Percentiles rank a stretch among this genome's conserved stretches.
These are phyloP conservation scores for Microbotryum scabiosae DNA, from an alignment of 1,284 basidiomycete genomes.

Conservation along the genomic window DNA sequence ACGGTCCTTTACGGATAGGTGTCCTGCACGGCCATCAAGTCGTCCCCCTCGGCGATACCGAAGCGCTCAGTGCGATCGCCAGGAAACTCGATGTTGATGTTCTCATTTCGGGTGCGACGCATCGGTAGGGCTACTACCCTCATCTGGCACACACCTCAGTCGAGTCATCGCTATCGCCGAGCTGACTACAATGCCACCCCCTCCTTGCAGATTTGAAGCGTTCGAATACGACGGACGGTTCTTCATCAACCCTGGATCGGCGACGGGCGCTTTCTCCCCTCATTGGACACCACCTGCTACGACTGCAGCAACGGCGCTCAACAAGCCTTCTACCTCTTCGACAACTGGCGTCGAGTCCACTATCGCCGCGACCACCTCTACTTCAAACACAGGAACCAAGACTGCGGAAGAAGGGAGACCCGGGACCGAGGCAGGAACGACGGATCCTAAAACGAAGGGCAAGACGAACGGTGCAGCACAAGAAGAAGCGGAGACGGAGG, in stretches of 20 bases:
- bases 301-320: background rate
- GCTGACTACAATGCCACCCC: too few species aligned
- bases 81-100: conserved; percentile 97
- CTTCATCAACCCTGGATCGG: conserved; percentile 93
- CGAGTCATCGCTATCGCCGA: too few species aligned
- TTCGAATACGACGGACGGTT: conserved; percentile 84
- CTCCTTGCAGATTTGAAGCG: conserved; percentile 86
- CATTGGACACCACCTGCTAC: conserved; percentile 9
- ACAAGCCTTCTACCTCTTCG: background rate
- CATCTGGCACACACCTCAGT: background rate
- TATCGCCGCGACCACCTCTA: background rate
- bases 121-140: conserved; percentile 57
- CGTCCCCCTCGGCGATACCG: conserved; percentile 83
- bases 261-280: conserved; percentile 66
- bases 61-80: conserved; percentile 76
- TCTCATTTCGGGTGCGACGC: conserved; percentile 84
- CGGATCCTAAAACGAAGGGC: background rate
- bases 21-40: conserved; percentile 91
- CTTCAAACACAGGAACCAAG: background rate
- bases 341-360: background rate
- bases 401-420: background rate
- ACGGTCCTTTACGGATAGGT: conserved; percentile 84
- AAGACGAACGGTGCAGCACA: background rate
- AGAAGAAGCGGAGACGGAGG: background rate
- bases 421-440: background rate